phyloP scores from a whole-genome alignment of 1,139 yeast species.

The Hyphopichia wangnamkhiaoensis region DNA sequence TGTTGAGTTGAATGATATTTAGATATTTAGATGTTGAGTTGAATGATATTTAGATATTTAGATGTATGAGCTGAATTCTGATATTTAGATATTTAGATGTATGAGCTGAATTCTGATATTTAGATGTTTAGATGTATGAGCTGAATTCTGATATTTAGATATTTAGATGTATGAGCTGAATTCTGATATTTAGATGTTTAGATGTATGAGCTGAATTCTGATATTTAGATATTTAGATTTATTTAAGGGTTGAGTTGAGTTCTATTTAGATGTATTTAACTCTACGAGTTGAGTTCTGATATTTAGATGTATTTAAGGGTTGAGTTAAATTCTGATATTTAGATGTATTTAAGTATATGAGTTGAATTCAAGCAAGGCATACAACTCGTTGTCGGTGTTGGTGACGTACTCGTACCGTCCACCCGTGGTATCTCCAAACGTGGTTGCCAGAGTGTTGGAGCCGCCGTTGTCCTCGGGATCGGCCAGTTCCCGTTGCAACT shows the following conservation, averaged over 20 bases:
- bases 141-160: too few relatives aligned
- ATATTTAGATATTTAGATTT: too few relatives aligned
- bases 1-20: not conserved
- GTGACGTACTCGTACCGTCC: constrained; percentile 22
- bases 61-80: constrained; percentile 45
- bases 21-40: not conserved
- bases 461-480: constrained; percentile 9
- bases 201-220: too few relatives aligned
- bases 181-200: too few relatives aligned
- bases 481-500: constrained; percentile 18
- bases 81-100: too few relatives aligned
- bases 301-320: not conserved
- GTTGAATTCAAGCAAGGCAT: constrained; percentile 44
- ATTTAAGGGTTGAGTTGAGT: too few relatives aligned
- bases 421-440: constrained; percentile 6
- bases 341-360: constrained; percentile 32
- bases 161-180: too few relatives aligned
- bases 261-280: too few relatives aligned
- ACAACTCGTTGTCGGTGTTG: constrained; percentile 26
- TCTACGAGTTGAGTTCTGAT: too few relatives aligned
- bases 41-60: not conserved
- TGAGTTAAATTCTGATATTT: not conserved
- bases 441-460: constrained; percentile 6
- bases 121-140: too few relatives aligned
- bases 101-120: too few relatives aligned